Percentiles rank a stretch among this genome's conserved stretches.
These are phyloP conservation scores for Dactylonectria estremocensis DNA, from an alignment of 2,329 filamentous ascomycete genomes.

Conservation along the genomic window DNA sequence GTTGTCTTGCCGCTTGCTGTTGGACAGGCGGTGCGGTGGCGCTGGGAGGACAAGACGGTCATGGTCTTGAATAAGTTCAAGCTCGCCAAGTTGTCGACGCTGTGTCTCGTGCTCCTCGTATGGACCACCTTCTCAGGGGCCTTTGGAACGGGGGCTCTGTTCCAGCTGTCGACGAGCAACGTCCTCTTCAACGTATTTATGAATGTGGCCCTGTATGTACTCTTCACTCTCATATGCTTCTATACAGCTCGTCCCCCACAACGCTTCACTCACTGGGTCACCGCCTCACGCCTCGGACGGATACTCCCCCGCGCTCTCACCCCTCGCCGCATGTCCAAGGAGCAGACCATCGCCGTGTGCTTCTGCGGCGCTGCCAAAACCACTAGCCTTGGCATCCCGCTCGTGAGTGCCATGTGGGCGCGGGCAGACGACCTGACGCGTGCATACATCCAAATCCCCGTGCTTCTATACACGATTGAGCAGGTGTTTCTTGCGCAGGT, in stretches of 20 bases:
- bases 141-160: conserved; percentile 75
- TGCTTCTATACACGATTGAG: conserved; percentile 74
- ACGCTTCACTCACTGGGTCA: conserved; percentile 36
- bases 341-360: conserved; percentile 78
- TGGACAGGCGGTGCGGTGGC: conserved; percentile 72
- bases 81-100: conserved; percentile 63
- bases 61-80: conserved; percentile 69
- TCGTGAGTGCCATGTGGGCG: conserved; percentile 78
- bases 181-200: conserved; percentile 78
- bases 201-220: conserved; percentile 73
- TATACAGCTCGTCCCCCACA: conserved; percentile 62
- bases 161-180: conserved; percentile 70
- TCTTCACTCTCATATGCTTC: conserved; percentile 76
- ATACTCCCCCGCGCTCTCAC: conserved; percentile 58
- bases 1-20: conserved; percentile 75
- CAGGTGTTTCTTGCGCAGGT: conserved; percentile 65
- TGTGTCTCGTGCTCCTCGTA: conserved; percentile 64
- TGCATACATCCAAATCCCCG: conserved; percentile 74
- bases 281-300: conserved; percentile 51
- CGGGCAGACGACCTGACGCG: conserved; percentile 67
- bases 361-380: conserved; percentile 84
- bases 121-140: conserved; percentile 78
- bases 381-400: conserved; percentile 77
- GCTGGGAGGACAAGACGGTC: conserved; percentile 66
- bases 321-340: conserved; percentile 67